Base-by-base conservation (phyloP, 257 asterid species). In the Salvia rosmarinus region DNA sequence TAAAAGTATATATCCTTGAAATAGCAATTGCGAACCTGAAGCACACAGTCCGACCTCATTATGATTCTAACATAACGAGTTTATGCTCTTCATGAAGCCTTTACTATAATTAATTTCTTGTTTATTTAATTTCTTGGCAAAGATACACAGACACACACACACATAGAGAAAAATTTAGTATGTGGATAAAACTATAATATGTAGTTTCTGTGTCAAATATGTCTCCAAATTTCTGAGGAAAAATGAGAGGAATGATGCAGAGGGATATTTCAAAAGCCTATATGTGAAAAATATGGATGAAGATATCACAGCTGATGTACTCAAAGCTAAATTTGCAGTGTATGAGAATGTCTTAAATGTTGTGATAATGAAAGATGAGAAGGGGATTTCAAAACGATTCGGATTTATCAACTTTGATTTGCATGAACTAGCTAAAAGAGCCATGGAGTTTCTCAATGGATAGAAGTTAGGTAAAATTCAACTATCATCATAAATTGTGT, bases 341-440 rank as follows among this genome's bases (percentile, higher is more conserved):
- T 79, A 80, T 49, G 90, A 89, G 78, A 85, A 80, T 55, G 79
- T 86, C 67, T 56, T 20, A 20, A 83, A 83, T 75, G 79, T 78
- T 74, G 84, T 72, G 68, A 68, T 85, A 57, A 58, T 82, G 61
- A 86, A 74, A 77, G 86, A 83, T 78, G 80, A 67, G 58, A 78
- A 71, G 40, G 85, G 82, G 37, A 75, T 47, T 21, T 80, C 92
- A 11, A 88, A 79, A 77, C 86, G 92, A 21, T 86, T 79, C 68
- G 92, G 90, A 25, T 84, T 82, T 78, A 82, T 89, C 62, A 81
- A 83, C 78, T 89, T 85, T 50, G 88, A 80, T 60, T 78, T 77
- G 9, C 87, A 79, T 58, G 89, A 88, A 73, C 85, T 70, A 12
- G 90, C 92, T 19, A 77, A 68, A 76, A 80, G 50, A 37, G 95